A percentile compares a stretch with the other conserved stretches of the same genome.
Evolutionary conservation across 345 rosid species (phyloP).

Genomic region (Firmiana major): DNA sequence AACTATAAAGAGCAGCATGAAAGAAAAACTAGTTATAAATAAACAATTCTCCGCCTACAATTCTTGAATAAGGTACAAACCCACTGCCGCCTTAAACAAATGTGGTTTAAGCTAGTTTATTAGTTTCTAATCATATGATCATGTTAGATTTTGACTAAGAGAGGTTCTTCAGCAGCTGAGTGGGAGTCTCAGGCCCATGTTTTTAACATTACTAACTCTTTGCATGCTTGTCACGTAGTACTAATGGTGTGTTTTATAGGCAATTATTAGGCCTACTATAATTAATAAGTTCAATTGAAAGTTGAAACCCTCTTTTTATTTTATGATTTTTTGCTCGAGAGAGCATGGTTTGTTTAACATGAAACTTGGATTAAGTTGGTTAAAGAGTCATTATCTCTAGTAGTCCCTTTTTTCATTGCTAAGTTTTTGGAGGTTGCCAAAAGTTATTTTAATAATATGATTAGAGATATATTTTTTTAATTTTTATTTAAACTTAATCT

Average conservation of each 20-base stretch:
- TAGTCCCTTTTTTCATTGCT: not conserved
- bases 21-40: not conserved
- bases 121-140: conserved; percentile 33
- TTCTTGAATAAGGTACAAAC: conserved; percentile 28
- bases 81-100: conserved; percentile 26
- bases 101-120: not conserved
- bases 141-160: conserved; percentile 28
- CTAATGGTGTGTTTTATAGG: conserved; percentile 10
- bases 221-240: conserved; percentile 41
- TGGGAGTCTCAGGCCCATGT: not conserved
- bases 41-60: conserved; percentile 7
- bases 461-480: no score
- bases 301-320: not conserved
- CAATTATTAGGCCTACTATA: not conserved
- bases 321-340: not conserved
- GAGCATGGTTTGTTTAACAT: not conserved
- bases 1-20: not conserved
- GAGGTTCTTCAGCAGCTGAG: conserved; percentile 6
- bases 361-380: not conserved
- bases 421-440: not conserved
- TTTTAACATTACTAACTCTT: not conserved
- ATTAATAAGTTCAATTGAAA: not conserved
- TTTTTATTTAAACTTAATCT: no score
- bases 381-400: not conserved
- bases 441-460: no score